These are phyloP conservation scores for Aureobasidium musti DNA, from an alignment of 2,329 filamentous ascomycete genomes.

Conservation along the genomic window DNA sequence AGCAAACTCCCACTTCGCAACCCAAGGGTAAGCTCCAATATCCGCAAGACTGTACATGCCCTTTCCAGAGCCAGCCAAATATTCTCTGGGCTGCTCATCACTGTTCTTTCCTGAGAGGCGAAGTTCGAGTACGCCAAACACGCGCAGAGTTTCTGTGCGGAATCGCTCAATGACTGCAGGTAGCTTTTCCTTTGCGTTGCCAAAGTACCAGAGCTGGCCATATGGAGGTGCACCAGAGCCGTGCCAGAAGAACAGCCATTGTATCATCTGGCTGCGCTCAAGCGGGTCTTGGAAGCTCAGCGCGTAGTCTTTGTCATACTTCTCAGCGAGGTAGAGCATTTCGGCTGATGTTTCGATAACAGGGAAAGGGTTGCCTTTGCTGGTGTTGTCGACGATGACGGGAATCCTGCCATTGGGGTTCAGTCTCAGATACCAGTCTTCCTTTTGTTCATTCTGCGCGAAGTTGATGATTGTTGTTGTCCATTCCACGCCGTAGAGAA, in stretches of 20 bases:
- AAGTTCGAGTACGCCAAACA: slow-evolving; percentile 59
- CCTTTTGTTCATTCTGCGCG: slow-evolving; percentile 57
- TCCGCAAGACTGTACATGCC: slow-evolving; percentile 59
- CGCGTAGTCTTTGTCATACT: slow-evolving; percentile 51
- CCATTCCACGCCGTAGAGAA: slow-evolving; percentile 52
- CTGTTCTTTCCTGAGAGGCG: slow-evolving; percentile 56
- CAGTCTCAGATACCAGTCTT: slow-evolving; percentile 56
- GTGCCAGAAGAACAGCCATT: slow-evolving; percentile 61
- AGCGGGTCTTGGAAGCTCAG: slow-evolving; percentile 57
- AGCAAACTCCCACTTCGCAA: slow-evolving; percentile 49
- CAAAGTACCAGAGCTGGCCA: slow-evolving; percentile 52
- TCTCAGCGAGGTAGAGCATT: slow-evolving; percentile 56
- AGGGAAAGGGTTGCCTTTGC: slow-evolving; percentile 51
- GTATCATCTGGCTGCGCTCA: slow-evolving; percentile 52
- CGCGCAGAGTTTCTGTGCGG: slow-evolving; percentile 55
- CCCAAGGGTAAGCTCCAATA: slow-evolving; percentile 56
- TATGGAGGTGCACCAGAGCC: slow-evolving; percentile 48
- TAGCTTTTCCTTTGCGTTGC: slow-evolving; percentile 47
- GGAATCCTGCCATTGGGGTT: slow-evolving; percentile 55
- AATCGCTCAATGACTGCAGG: slow-evolving; percentile 55
- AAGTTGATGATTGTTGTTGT: slow-evolving; percentile 54
- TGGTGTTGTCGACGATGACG: slow-evolving; percentile 52
- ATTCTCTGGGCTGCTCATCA: slow-evolving; percentile 50
- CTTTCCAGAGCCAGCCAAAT: slow-evolving; percentile 55
- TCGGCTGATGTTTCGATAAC: slow-evolving; percentile 58